These are phyloP conservation scores for Russula lepida DNA, from an alignment of 768 basidiomycete genomes.

Conservation along the genomic window DNA sequence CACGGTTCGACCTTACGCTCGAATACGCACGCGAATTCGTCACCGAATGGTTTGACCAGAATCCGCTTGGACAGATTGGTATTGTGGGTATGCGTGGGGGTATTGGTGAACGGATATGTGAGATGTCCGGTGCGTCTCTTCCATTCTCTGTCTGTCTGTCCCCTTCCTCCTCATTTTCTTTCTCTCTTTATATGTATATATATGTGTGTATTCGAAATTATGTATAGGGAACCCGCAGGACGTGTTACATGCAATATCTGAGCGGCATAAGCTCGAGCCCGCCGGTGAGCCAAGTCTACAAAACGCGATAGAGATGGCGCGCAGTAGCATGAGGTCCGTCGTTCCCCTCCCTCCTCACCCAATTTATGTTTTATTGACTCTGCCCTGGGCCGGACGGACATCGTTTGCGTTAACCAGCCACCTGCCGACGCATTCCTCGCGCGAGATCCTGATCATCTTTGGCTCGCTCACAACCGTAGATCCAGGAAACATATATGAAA, in stretches of 20 bases:
- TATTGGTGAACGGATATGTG: constrained; percentile 80
- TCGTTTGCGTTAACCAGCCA: constrained; percentile 47
- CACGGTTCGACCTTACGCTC: constrained; percentile 83
- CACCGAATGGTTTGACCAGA: constrained; percentile 98
- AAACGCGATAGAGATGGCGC: constrained; percentile 96
- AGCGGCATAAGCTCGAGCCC: constrained; percentile 84
- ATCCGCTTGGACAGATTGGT: constrained; percentile 94
- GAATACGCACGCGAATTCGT: constrained; percentile 90
- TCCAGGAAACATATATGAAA: constrained; percentile 93
- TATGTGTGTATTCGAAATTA: neutral
- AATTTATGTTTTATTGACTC: neutral
- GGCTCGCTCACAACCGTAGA: constrained; percentile 96
- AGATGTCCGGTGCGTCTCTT: constrained; percentile 72
- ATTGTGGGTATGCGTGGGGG: constrained; percentile 90
- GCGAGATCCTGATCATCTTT: constrained; percentile 90
- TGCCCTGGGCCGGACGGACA: neutral
- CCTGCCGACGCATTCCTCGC: constrained; percentile 93
- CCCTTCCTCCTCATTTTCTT: neutral
- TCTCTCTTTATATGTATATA: too few species aligned
- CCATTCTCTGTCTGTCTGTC: neutral
- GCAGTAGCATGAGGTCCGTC: constrained; percentile 78
- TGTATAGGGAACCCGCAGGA: constrained; percentile 87
- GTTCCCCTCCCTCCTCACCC: neutral
- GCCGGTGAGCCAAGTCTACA: constrained; percentile 91
- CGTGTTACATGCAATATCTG: constrained; percentile 76